Percentiles rank a stretch among this genome's conserved stretches.
These are phyloP conservation scores for Fraxinus platypoda DNA, from an alignment of 305 asterid genomes.

Conservation along the genomic window DNA sequence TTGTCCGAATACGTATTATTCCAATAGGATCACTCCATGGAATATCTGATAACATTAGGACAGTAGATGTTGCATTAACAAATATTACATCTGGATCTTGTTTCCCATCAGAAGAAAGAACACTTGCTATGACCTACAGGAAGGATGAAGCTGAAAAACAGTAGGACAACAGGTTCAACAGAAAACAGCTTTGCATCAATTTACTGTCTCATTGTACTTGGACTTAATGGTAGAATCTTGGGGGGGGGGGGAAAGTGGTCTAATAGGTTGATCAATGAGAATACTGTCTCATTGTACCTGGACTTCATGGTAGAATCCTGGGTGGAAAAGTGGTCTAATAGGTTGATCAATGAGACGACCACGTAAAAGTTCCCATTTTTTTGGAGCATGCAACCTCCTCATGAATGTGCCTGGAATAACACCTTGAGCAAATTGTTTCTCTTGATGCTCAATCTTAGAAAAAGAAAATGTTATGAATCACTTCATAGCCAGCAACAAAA, in stretches of 20 bases:
- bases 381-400: conserved; percentile 99
- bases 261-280: conserved; percentile 52
- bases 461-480: conserved; percentile 19
- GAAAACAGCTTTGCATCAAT: neutral
- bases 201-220: conserved; percentile 54
- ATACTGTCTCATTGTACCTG: conserved; percentile 56
- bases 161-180: conserved; percentile 14
- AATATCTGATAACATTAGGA: conserved; percentile 91
- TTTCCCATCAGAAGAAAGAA: conserved; percentile 93
- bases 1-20: conserved; percentile 85
- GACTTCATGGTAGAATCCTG: conserved; percentile 94
- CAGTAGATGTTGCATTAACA: conserved; percentile 96
- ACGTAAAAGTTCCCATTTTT: conserved; percentile 90
- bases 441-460: conserved; percentile 89
- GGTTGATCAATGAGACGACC: conserved; percentile 97
- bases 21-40: conserved; percentile 99
- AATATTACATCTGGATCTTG: conserved; percentile 97
- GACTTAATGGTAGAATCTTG: conserved; percentile 93
- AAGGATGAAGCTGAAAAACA: conserved; percentile 13
- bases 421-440: conserved; percentile 94
- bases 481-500: neutral
- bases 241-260: conserved; percentile 15
- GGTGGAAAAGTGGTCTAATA: conserved; percentile 77
- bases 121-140: conserved; percentile 77
- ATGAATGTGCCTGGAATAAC: conserved; percentile 79